A percentile compares a stretch with the other conserved stretches of the same genome.
Conservation (phyloP, 345 rosid species). For the Hibiscus tridactylites region DNA sequence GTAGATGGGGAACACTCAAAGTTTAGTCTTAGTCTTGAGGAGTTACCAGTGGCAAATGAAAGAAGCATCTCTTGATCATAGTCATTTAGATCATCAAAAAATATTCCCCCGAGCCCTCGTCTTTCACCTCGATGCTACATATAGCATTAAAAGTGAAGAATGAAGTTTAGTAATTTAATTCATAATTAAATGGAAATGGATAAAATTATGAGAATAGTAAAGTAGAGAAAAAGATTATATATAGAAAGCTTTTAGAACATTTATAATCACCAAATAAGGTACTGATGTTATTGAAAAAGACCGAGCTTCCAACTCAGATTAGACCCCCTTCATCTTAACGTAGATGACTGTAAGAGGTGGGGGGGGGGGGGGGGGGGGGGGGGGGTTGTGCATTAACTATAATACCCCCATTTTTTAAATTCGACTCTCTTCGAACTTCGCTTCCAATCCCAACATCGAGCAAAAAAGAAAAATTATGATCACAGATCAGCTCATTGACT, state of each 20-base stretch:
- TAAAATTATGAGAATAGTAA: not conserved
- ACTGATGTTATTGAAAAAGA: not conserved
- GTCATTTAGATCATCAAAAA: constrained; percentile 93
- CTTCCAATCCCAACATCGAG: not conserved
- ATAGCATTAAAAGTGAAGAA: not conserved
- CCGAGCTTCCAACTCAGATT: not conserved
- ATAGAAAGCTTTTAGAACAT: not conserved
- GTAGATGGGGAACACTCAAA: not conserved
- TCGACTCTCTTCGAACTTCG: not conserved
- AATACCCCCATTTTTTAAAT: not conserved
- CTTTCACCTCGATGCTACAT: constrained; percentile 91
- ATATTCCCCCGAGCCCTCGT: constrained; percentile 95
- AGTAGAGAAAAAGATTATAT: not conserved
- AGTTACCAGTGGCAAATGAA: constrained; percentile 79
- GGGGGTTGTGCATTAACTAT: not conserved
- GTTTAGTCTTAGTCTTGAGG: not conserved
- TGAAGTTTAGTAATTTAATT: not conserved
- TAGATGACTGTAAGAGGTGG: not conserved
- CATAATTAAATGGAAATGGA: not conserved
- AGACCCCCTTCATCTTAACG: not conserved
- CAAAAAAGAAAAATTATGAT: no score
- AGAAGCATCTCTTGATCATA: constrained; percentile 95
- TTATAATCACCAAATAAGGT: not conserved
- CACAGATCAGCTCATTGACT: no score
- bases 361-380: no score